These are phyloP conservation scores for Trichosporon coremiiforme DNA, from an alignment of 1,284 basidiomycete species.

Conservation along the genomic window DNA sequence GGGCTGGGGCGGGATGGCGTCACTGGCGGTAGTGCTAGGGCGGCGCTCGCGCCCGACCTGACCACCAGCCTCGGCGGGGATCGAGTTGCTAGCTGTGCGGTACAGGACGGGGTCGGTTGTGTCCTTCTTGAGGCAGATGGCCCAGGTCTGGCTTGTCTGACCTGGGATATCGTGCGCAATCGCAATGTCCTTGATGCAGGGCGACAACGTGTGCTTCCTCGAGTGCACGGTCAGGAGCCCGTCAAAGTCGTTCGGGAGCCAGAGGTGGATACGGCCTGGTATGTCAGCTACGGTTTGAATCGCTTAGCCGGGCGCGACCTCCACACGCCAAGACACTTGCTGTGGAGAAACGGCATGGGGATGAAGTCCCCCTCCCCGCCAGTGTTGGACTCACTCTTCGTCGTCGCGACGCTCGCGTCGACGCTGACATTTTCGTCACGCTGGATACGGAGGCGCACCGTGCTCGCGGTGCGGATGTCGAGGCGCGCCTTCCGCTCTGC, in stretches of 20 bases:
- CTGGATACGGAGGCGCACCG: slow-evolving; percentile 2
- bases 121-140: background rate
- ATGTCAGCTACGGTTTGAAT: background rate
- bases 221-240: background rate
- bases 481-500: background rate
- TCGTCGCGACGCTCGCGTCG: slow-evolving; percentile 10
- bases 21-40: background rate
- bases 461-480: slow-evolving; percentile 3
- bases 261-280: slow-evolving; percentile 6
- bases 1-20: background rate
- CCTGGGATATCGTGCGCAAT: background rate
- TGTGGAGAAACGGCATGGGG: background rate
- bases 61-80: background rate
- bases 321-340: background rate
- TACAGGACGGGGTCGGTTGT: background rate
- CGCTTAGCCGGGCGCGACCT: background rate
- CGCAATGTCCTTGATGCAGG: background rate
- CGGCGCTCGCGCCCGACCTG: background rate
- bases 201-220: background rate
- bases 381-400: background rate
- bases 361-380: background rate
- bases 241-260: slow-evolving; percentile 15
- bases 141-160: background rate
- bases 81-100: background rate
- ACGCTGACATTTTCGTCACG: background rate